phyloP scores from a whole-genome alignment of 331 rosid genomes.

The Rosa hybrid region DNA sequence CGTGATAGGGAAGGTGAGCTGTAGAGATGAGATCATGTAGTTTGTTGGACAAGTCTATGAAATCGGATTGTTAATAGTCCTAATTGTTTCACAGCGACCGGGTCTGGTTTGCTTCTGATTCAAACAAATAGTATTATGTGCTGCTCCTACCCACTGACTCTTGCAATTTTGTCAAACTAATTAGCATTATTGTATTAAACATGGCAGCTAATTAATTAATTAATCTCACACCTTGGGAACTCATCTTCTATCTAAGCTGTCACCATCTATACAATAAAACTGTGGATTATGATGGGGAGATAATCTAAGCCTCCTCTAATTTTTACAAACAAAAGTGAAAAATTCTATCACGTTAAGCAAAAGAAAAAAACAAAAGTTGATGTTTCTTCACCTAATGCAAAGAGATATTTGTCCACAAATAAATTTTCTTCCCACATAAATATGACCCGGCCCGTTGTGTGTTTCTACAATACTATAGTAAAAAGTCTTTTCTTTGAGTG shows the following conservation, averaged over 20 bases:
- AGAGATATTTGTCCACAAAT: background rate
- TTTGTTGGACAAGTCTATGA: background rate
- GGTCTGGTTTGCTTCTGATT: background rate
- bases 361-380: background rate
- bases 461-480: too few relatives aligned
- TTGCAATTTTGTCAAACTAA: background rate
- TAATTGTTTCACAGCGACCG: slow-evolving; percentile 6
- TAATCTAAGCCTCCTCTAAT: background rate
- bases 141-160: background rate
- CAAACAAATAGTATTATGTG: background rate
- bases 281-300: background rate
- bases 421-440: background rate
- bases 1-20: slow-evolving; percentile 4
- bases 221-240: background rate
- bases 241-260: background rate
- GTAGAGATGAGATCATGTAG: background rate
- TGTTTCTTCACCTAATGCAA: background rate
- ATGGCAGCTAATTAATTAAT: background rate
- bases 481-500: background rate
- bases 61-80: background rate
- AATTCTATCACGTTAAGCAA: background rate
- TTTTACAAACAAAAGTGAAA: background rate
- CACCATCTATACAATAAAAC: too few relatives aligned
- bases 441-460: background rate
- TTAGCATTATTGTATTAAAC: background rate